phyloP scores from a whole-genome alignment of 2,329 filamentous ascomycete genomes.

The Colletotrichum sp. region DNA sequence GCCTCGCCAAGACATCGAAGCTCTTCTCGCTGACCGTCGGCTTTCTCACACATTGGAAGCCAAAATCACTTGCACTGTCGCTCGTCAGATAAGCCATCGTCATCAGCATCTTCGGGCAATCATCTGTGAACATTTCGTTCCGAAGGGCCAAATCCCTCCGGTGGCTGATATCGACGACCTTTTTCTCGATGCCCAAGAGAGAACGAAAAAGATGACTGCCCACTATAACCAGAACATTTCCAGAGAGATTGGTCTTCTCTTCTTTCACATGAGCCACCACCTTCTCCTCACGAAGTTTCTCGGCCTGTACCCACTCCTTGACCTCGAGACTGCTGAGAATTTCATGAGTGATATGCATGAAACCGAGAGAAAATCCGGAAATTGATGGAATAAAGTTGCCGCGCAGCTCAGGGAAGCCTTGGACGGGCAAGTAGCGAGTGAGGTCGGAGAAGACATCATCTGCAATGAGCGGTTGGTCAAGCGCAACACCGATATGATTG shows the following conservation, averaged over 20 bases:
- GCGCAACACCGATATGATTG: neutral
- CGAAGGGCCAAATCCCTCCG: neutral
- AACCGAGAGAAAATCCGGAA: neutral
- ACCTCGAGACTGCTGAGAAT: neutral
- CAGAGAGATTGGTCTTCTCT: neutral
- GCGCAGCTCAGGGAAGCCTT: neutral
- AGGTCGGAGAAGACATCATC: neutral
- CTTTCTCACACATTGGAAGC: neutral
- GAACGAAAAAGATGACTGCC: neutral
- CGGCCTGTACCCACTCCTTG: neutral
- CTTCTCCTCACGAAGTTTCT: neutral
- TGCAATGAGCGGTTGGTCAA: neutral
- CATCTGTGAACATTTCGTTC: neutral
- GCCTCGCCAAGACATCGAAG: neutral
- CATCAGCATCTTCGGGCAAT: neutral
- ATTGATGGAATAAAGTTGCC: neutral
- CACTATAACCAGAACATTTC: neutral
- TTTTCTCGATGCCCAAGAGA: neutral
- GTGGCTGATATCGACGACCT: neutral
- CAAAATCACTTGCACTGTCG: neutral
- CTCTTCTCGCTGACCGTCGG: neutral
- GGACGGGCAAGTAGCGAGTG: neutral
- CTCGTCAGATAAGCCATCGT: neutral
- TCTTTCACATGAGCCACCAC: neutral
- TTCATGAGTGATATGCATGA: neutral